These are phyloP conservation scores for Neoscytalidium dimidiatum DNA, from an alignment of 2,329 filamentous ascomycete species.

Conservation along the genomic window DNA sequence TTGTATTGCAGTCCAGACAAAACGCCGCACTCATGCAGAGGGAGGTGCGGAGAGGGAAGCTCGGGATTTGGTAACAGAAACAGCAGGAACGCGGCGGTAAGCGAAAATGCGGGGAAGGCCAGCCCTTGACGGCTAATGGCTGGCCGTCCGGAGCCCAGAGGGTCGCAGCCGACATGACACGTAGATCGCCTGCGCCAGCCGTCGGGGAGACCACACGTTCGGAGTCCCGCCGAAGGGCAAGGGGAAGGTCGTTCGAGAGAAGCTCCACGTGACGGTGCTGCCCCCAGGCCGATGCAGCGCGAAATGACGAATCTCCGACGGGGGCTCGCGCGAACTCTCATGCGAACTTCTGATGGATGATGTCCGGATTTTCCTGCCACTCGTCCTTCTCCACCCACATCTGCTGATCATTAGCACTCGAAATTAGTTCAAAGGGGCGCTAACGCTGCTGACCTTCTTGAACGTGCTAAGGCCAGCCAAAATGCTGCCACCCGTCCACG, in stretches of 20 bases:
- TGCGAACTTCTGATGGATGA: conserved; percentile 97
- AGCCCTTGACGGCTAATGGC: conserved; percentile 5
- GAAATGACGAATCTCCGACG: conserved; percentile 13
- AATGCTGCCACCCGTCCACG: conserved; percentile 98
- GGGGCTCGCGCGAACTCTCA: conserved; percentile 39
- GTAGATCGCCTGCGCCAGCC: conserved; percentile 3
- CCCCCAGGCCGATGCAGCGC: conserved; percentile 1
- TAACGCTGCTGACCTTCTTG: conserved; percentile 73
- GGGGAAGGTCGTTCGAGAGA: not conserved
- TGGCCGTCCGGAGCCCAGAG: conserved; percentile 14
- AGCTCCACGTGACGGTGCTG: conserved; percentile 5
- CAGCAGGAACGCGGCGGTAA: conserved; percentile 17
- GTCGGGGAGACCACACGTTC: not conserved
- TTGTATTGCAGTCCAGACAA: conserved; percentile 16
- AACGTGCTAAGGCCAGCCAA: conserved; percentile 96
- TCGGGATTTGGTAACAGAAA: conserved; percentile 21
- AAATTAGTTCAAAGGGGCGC: not conserved
- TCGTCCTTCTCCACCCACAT: conserved; percentile 99
- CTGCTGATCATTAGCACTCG: conserved; percentile 52
- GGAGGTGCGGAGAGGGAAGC: conserved; percentile 15
- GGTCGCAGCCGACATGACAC: conserved; percentile 16
- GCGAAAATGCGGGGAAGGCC: conserved; percentile 21
- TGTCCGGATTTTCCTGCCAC: conserved; percentile 99
- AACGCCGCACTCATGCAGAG: conserved; percentile 18
- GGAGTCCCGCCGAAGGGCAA: not conserved